Conservation (phyloP, 2,329 filamentous ascomycete genomes). For the Alternaria dauci region DNA sequence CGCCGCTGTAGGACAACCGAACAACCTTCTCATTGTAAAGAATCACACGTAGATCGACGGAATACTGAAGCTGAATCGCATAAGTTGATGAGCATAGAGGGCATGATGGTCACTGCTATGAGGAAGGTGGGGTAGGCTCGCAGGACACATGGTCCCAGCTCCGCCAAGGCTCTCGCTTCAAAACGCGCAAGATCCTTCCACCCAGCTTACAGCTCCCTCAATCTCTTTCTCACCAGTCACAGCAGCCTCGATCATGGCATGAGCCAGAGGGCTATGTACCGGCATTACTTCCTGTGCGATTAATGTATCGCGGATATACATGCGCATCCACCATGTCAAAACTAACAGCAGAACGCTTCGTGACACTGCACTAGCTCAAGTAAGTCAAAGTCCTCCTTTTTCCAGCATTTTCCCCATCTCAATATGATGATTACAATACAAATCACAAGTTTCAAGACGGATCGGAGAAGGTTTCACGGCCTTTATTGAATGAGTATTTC, state of each 20-base stretch:
- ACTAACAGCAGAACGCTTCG: background rate
- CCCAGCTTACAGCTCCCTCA: background rate
- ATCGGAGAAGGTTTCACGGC: slow-evolving; percentile 45
- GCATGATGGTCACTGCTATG: too few species aligned
- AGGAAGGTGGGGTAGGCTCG: background rate
- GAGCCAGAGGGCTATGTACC: accelerated
- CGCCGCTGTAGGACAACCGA: too few species aligned
- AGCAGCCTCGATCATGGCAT: background rate
- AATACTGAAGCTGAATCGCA: too few species aligned
- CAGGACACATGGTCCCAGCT: slow-evolving; percentile 5
- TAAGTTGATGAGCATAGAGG: too few species aligned
- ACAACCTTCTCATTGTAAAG: too few species aligned
- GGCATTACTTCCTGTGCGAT: background rate
- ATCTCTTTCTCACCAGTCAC: background rate
- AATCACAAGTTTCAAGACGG: slow-evolving; percentile 48
- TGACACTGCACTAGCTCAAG: background rate
- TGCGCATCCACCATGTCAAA: background rate
- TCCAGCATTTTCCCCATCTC: background rate
- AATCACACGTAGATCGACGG: too few species aligned
- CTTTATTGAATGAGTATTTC: slow-evolving; percentile 35
- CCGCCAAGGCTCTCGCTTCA: slow-evolving; percentile 14
- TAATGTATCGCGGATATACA: background rate
- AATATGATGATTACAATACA: slow-evolving; percentile 39
- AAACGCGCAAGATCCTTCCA: slow-evolving; percentile 2
- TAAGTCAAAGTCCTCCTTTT: background rate